Evolutionary conservation across 108 stramenopile species (phyloP).

Genomic region (Pseudonitzschia pungens): DNA sequence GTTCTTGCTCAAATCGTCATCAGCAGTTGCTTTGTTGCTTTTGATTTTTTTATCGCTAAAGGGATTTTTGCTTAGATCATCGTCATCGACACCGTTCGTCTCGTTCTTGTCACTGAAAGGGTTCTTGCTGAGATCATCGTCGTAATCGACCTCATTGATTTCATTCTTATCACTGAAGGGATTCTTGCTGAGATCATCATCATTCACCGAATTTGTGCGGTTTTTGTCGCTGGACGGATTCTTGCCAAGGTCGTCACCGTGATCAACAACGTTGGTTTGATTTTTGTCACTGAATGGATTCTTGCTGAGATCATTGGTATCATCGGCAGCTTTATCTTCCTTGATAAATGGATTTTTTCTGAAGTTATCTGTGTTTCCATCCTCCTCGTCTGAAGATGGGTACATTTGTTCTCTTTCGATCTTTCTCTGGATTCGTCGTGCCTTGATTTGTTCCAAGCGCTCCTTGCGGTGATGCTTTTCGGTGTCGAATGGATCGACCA

Average conservation of each 20-base stretch:
- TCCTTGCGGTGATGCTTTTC: background rate
- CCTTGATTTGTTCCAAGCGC: background rate
- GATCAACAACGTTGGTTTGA: background rate
- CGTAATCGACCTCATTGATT: background rate
- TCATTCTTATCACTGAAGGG: conserved; percentile 8
- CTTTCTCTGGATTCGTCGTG: background rate
- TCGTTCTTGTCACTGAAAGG: background rate
- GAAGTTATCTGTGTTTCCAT: background rate
- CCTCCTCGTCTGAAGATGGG: conserved; percentile 15
- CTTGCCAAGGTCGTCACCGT: background rate
- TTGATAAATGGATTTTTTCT: background rate
- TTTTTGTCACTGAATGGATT: conserved; percentile 1
- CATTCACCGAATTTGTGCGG: background rate
- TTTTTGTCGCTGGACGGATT: conserved; percentile 13
- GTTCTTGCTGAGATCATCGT: conserved; percentile 15
- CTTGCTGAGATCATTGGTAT: conserved; percentile 14
- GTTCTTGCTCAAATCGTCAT: conserved; percentile 12
- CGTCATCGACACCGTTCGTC: background rate
- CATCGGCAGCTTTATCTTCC: background rate
- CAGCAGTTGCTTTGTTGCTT: background rate
- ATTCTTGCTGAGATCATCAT: conserved; percentile 15
- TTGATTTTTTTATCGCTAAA: background rate
- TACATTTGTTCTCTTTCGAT: background rate
- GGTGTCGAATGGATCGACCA: background rate
- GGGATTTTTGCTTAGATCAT: background rate